Evolutionary conservation across 768 basidiomycete genomes (phyloP), one percentile per base, ranked within the genome.

Genomic region (Rhodotorula babjevae): DNA sequence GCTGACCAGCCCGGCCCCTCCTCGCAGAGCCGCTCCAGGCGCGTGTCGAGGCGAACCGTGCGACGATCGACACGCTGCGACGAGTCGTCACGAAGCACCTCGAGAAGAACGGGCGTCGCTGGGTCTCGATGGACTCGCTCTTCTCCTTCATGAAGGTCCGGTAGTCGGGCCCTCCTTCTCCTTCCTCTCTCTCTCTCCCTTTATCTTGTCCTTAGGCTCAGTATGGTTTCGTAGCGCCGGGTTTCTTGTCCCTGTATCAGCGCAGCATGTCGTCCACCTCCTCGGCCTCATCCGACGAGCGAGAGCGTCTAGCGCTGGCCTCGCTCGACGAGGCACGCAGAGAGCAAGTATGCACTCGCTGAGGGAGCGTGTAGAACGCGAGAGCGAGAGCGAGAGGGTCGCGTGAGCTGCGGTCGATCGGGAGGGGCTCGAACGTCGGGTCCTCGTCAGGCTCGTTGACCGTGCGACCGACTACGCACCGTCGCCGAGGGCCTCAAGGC

Each of bases 101-200:
- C n/a, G 85, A 91, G 72, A 87, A 88, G 79, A 93, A 89, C 81
- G 94, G 91, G 50, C 84, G 94, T 74, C 86, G 92, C 69, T 98
- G 91, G 89, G 91, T 99, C 27, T 87, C 91, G 76, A 84, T 99
- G 76, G 83, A 84, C 50, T 78, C 84, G 9, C 82, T 99, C 64
- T 98, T 99, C 82, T 87, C 90, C 44, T 89, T 87, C 61, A 68
- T 75, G 72, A 42, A 67, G 66, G 49, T 67, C 62, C 46, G 40
- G 50, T 52, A 52, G 50, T 12, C 23, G 2, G 44, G 6, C 25
- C 12, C 25, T 52, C 23, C 1, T 7, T 25, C 50, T 25, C 27
- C 25, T 52, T 27, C 6, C 50, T 6, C 49, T 52, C 25, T 10
- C 23, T 11, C 9, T 25, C 50, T 25, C 50, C n/a, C n/a, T n/a